Evolutionary conservation across 1,284 basidiomycete species (phyloP).

Genomic region (Trametes pubescens): DNA sequence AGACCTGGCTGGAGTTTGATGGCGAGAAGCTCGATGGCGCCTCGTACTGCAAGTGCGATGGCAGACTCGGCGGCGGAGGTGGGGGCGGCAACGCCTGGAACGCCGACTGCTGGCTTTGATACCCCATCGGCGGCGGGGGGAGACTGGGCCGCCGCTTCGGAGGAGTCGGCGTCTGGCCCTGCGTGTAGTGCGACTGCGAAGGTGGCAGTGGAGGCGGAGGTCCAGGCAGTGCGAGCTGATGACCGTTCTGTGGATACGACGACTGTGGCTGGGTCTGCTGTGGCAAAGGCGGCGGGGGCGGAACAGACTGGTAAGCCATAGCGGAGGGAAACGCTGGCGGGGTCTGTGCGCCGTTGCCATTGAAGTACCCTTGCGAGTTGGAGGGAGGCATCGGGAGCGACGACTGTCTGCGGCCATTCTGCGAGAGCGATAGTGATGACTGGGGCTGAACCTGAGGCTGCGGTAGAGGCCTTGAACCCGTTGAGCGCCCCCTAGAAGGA

Average conservation of each 20-base stretch:
- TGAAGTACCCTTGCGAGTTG: conserved; percentile 32
- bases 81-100: conserved; percentile 51
- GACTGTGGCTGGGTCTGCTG: conserved; percentile 30
- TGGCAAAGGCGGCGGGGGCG: conserved; percentile 49
- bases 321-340: conserved; percentile 24
- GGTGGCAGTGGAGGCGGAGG: conserved; percentile 52
- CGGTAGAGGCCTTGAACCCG: conserved; percentile 66
- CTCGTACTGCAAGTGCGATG: conserved; percentile 38
- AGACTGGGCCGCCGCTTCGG: conserved; percentile 44
- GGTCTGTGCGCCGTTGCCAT: conserved; percentile 25
- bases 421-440: conserved; percentile 26
- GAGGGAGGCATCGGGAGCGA: conserved; percentile 35
- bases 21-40: conserved; percentile 31
- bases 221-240: conserved; percentile 43
- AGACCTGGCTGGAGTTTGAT: conserved; percentile 35
- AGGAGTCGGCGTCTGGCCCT: conserved; percentile 21
- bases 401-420: conserved; percentile 29
- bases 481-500: conserved; percentile 44
- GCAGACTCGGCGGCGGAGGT: conserved; percentile 39
- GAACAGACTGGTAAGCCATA: conserved; percentile 37
- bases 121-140: conserved; percentile 48
- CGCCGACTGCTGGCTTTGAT: conserved; percentile 39
- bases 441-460: conserved; percentile 37
- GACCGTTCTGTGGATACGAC: conserved; percentile 32
- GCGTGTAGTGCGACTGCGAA: conserved; percentile 36